Percentiles rank a stretch among this genome's conserved stretches.
phyloP scores from a whole-genome alignment of 2,329 filamentous ascomycete species.

The Fusarium redolens region DNA sequence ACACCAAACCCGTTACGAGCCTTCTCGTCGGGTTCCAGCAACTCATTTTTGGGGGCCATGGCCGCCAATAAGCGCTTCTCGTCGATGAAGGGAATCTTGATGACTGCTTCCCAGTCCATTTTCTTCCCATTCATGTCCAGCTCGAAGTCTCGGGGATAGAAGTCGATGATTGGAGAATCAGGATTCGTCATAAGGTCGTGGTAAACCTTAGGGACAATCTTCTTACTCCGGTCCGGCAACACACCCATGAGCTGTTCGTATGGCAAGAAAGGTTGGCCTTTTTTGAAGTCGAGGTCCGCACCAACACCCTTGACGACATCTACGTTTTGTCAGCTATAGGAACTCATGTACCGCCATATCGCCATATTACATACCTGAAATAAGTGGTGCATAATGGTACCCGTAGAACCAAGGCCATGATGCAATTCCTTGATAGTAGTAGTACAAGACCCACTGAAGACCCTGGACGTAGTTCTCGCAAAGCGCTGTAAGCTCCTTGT shows the following conservation, averaged over 20 bases:
- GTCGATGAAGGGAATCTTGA: constrained; percentile 99
- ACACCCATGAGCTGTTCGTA: constrained; percentile 99
- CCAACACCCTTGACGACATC: constrained; percentile 90
- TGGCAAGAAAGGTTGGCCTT: constrained; percentile 94
- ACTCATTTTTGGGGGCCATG: constrained; percentile 85
- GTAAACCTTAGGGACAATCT: constrained; percentile 89
- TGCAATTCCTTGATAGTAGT: constrained; percentile 96
- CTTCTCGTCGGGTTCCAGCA: constrained; percentile 82
- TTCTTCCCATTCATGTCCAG: constrained; percentile 99
- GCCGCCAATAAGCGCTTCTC: constrained; percentile 85
- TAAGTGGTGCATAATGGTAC: constrained; percentile 98
- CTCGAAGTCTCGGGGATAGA: constrained; percentile 96
- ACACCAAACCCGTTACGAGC: constrained; percentile 91
- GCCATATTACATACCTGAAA: constrained; percentile 70
- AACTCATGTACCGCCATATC: background rate
- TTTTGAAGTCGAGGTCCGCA: constrained; percentile 89
- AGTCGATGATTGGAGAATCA: constrained; percentile 94
- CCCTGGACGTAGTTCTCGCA: constrained; percentile 98
- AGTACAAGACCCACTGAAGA: constrained; percentile 96
- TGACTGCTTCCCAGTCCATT: constrained; percentile 99
- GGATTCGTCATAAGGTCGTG: constrained; percentile 92
- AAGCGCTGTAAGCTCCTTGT: constrained; percentile 78
- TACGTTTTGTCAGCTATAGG: constrained; percentile 55
- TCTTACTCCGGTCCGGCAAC: constrained; percentile 95
- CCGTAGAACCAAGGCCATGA: constrained; percentile 99